These are phyloP conservation scores for Candida sp. DNA, from an alignment of 1,139 yeast species.

Conservation along the genomic window DNA sequence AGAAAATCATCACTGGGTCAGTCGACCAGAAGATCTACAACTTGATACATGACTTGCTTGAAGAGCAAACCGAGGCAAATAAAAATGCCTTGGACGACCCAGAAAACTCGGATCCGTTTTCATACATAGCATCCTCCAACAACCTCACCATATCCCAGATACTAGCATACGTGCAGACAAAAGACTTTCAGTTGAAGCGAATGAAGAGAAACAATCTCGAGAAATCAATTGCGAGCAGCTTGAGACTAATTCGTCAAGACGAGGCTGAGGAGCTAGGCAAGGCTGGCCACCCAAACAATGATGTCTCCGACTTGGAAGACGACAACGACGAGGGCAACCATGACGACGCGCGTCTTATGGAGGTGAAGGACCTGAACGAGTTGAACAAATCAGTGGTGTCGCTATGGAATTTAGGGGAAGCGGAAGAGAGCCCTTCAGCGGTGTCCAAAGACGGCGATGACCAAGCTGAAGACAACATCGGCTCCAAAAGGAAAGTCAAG, in stretches of 20 bases:
- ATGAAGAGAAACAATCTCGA: conserved; percentile 62
- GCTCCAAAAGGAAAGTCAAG: conserved; percentile 36
- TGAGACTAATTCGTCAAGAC: conserved; percentile 50
- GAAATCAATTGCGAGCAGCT: conserved; percentile 59
- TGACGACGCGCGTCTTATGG: conserved; percentile 53
- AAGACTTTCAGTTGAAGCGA: conserved; percentile 69
- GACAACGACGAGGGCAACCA: background rate
- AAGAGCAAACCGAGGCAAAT: conserved; percentile 53
- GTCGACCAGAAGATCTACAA: conserved; percentile 56
- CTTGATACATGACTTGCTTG: conserved; percentile 53
- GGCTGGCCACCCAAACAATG: conserved; percentile 28
- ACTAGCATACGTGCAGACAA: conserved; percentile 55
- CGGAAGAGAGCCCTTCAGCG: conserved; percentile 10
- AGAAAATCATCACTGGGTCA: conserved; percentile 27
- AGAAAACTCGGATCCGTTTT: conserved; percentile 35
- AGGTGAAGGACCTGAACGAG: conserved; percentile 59
- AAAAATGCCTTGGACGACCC: conserved; percentile 26
- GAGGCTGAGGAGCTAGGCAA: conserved; percentile 44
- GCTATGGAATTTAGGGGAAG: conserved; percentile 55
- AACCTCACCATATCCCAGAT: conserved; percentile 58
- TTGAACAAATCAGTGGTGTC: conserved; percentile 79
- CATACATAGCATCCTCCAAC: conserved; percentile 59
- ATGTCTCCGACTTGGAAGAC: conserved; percentile 19
- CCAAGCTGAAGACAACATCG: conserved; percentile 9
- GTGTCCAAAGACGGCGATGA: conserved; percentile 8